Conservation (phyloP, 768 basidiomycete species). For the Collybiopsis confluens region DNA sequence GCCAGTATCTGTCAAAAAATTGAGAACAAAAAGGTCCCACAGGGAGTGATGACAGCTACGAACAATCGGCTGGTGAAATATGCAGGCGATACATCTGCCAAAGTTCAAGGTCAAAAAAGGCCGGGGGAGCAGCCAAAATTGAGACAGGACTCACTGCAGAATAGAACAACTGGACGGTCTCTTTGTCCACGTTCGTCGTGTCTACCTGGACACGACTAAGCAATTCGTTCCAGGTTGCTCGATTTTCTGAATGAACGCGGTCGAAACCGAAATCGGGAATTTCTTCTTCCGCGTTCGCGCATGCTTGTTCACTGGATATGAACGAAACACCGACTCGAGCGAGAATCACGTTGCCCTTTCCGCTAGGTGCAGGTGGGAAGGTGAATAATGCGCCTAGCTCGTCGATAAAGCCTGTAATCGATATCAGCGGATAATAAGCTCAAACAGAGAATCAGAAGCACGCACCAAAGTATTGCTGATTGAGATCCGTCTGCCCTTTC, state of each 20-base stretch:
- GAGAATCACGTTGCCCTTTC: conserved; percentile 39
- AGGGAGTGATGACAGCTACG: conserved; percentile 14
- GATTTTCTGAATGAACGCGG: conserved; percentile 34
- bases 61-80: conserved; percentile 63
- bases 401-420: neutral
- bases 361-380: conserved; percentile 39
- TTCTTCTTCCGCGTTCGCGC: conserved; percentile 56
- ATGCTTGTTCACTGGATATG: conserved; percentile 58
- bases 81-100: conserved; percentile 57
- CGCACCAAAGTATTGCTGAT: conserved; percentile 6
- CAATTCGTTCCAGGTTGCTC: conserved; percentile 54
- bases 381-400: conserved; percentile 25
- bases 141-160: conserved; percentile 40
- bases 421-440: neutral
- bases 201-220: conserved; percentile 53
- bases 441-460: neutral
- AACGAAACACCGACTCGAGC: conserved; percentile 60
- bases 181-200: conserved; percentile 37
- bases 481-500: conserved; percentile 4
- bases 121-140: neutral
- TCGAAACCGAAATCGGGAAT: conserved; percentile 57
- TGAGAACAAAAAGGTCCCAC: neutral
- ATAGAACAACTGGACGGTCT: conserved; percentile 52
- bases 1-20: conserved; percentile 42
- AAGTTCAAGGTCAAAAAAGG: neutral